These are phyloP conservation scores for Keqinozyma sinolaborantium DNA, from an alignment of 1,139 yeast genomes.

Conservation along the genomic window DNA sequence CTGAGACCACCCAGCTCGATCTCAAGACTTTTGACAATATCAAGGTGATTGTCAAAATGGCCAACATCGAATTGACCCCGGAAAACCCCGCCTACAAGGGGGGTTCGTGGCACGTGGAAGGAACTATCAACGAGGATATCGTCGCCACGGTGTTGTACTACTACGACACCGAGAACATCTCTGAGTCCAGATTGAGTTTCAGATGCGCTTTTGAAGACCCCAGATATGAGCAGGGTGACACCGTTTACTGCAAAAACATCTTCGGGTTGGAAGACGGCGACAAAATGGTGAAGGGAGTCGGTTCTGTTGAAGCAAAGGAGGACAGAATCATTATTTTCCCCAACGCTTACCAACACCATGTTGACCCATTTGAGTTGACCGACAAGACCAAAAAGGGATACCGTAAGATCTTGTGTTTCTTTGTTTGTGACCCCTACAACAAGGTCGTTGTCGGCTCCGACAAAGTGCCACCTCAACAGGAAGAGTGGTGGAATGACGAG, in stretches of 20 bases:
- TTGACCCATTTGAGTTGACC: conserved; percentile 32
- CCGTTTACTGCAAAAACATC: conserved; percentile 16
- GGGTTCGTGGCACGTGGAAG: conserved; percentile 48
- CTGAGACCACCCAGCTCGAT: conserved; percentile 15
- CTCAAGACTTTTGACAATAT: conserved; percentile 17
- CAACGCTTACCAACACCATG: conserved; percentile 37
- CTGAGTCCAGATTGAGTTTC: conserved; percentile 32
- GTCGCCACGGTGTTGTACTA: conserved; percentile 41
- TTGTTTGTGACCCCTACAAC: conserved; percentile 36
- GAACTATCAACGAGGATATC: conserved; percentile 39
- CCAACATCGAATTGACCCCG: conserved; percentile 42
- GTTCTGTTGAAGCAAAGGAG: conserved; percentile 21
- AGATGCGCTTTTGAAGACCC: conserved; percentile 31
- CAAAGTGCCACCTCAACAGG: conserved; percentile 40
- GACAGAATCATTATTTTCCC: conserved; percentile 36
- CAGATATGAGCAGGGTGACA: conserved; percentile 33
- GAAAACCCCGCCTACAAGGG: conserved; percentile 37
- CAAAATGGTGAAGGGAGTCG: conserved; percentile 17
- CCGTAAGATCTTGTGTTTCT: conserved; percentile 39
- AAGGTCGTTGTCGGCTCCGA: conserved; percentile 24
- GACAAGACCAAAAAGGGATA: conserved; percentile 35
- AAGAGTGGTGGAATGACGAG: conserved; percentile 30
- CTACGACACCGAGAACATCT: conserved; percentile 39
- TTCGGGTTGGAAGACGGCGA: conserved; percentile 30
- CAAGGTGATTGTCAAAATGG: conserved; percentile 39